These are phyloP conservation scores for Colletotrichum sp. DNA, from an alignment of 2,329 filamentous ascomycete species.

Conservation along the genomic window DNA sequence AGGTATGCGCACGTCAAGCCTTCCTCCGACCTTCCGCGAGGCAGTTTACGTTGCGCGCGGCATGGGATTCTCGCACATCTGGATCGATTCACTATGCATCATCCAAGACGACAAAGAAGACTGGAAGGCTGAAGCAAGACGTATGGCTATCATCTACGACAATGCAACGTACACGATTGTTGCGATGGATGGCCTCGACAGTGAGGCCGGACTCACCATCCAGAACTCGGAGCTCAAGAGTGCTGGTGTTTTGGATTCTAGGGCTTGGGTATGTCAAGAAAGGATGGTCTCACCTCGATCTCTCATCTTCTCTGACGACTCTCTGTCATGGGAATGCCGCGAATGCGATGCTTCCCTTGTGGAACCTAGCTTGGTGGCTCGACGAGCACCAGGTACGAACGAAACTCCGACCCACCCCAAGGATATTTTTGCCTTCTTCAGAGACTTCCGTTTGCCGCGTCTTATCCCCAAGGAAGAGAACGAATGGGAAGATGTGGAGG, in stretches of 20 bases:
- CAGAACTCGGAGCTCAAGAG: neutral
- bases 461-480: neutral
- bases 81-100: neutral
- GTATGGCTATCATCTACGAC: neutral
- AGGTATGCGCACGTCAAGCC: neutral
- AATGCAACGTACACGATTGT: neutral
- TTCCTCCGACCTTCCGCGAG: neutral
- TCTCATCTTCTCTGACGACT: neutral
- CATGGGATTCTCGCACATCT: neutral
- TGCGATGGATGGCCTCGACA: neutral
- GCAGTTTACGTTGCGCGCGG: neutral
- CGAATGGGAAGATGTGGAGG: neutral
- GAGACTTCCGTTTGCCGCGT: neutral
- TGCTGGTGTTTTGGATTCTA: neutral
- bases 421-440: neutral
- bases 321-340: neutral
- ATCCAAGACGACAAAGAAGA: neutral
- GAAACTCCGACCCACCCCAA: neutral
- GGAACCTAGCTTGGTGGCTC: neutral
- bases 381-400: neutral
- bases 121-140: neutral
- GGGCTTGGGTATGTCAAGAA: slow-evolving; percentile 3
- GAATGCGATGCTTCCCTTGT: neutral
- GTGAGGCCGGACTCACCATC: neutral
- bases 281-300: neutral